Base-by-base conservation (phyloP, 2,329 filamentous ascomycete species). In the Aspergillus vadensis region DNA sequence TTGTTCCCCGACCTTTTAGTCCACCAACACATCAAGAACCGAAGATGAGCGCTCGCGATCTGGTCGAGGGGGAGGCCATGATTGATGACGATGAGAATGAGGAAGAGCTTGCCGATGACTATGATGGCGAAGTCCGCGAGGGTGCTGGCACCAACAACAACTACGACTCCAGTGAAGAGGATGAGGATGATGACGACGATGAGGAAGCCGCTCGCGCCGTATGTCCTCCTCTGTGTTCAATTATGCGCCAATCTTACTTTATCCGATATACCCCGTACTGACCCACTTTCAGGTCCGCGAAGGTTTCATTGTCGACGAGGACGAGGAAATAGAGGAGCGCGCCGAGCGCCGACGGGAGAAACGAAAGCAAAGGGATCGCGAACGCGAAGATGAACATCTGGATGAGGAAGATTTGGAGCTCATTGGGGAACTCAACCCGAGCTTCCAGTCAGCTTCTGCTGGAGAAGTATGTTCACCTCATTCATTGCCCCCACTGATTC, bases 391-490 rank as follows among this genome's bases (percentile, higher is more conserved):
- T 63, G 91, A 91, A 62, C 82, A 82, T 62, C 86, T 99, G 8
- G 95, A 98, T 69, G 94, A 97, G 67, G 95, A 99, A 75, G 95
- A 99, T 82, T 79, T 99, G 60, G 95, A 98, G 73, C 83, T 99
- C 58, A 97, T 99, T 68, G 93, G 92, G 55, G 91, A 96, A 74
- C 88, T 88, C 65, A 87, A 88, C 65, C 88, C 88, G 1, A 89
- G 88, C 64, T 86, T 86, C 73, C 85, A 90, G 69, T 85, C 86
- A 19, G 87, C 88, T 69, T 81, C 87, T 30, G 81, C 87, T 50
- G 79, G 88, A 64, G 87, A 94, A 85, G 91, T 92, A 85, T 66
- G 82, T 67, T 41, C 25, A 41, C n/a, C n/a, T 21, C 43, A 21
- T 15, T 4, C 30, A 14, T 38, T 17, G 47, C 19, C 39, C 39